phyloP scores from a whole-genome alignment of 2,329 filamentous ascomycete species.

The Trichoderma breve region DNA sequence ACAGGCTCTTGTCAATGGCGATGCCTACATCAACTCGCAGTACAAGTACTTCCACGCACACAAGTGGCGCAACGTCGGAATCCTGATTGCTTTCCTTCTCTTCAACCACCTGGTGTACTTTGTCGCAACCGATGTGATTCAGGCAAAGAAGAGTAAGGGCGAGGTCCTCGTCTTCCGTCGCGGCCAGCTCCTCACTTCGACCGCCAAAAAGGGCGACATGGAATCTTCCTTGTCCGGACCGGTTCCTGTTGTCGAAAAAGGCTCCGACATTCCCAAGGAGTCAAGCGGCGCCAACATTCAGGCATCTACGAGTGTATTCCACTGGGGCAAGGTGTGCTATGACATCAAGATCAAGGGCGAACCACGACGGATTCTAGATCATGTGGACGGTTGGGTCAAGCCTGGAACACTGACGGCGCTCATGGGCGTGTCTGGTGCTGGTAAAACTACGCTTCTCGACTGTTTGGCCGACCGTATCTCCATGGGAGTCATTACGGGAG shows the following conservation, averaged over 20 bases:
- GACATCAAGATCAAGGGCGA: constrained; percentile 70
- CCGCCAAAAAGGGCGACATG: constrained; percentile 1
- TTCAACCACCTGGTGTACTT: constrained; percentile 51
- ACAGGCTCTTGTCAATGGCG: neutral
- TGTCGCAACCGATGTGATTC: constrained; percentile 46
- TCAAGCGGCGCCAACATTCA: neutral
- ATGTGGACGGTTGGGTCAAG: constrained; percentile 74
- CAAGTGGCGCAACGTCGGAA: constrained; percentile 57
- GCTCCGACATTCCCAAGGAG: constrained; percentile 1
- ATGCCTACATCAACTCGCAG: constrained; percentile 43
- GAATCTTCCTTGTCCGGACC: neutral
- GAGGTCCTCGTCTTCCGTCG: constrained; percentile 55
- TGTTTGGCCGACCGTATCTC: constrained; percentile 41
- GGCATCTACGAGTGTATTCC: constrained; percentile 7
- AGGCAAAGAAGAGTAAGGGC: constrained; percentile 56
- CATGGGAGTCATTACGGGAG: constrained; percentile 67
- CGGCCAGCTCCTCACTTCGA: neutral
- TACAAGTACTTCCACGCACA: constrained; percentile 49
- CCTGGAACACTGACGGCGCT: constrained; percentile 70
- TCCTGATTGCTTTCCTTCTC: constrained; percentile 51
- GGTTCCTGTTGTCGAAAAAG: neutral
- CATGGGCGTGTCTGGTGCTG: constrained; percentile 52
- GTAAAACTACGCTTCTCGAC: constrained; percentile 65
- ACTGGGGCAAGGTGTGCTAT: constrained; percentile 69
- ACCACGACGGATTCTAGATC: constrained; percentile 62